Percentiles rank a stretch among this genome's conserved stretches.
These are phyloP conservation scores for Cairneyella variabilis DNA, from an alignment of 495 filamentous ascomycete genomes.

Conservation along the genomic window DNA sequence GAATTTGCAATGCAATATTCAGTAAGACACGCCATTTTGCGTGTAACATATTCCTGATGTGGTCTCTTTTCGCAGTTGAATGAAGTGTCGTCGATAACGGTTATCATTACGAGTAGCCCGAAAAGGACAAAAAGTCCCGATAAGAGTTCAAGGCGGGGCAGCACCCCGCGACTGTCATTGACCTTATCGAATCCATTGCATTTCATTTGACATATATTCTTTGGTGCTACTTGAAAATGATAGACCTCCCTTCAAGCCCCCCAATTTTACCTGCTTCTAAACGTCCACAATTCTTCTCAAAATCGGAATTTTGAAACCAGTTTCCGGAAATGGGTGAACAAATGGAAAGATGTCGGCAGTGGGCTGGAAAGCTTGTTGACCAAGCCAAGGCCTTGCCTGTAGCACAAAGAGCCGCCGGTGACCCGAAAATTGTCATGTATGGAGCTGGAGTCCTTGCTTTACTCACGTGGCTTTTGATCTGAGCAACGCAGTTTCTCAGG, in stretches of 20 bases:
- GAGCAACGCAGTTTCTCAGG: constrained; percentile 11
- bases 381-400: no score
- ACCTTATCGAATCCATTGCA: constrained; percentile 10
- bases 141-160: constrained; percentile 13
- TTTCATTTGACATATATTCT: constrained; percentile 5
- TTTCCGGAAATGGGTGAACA: constrained; percentile 2
- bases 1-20: no score
- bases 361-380: no score
- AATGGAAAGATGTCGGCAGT: no score
- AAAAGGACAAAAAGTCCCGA: constrained; percentile 24
- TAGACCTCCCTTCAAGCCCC: no score
- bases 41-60: constrained; percentile 18
- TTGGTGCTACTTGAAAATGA: not conserved
- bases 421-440: constrained; percentile 14
- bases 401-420: no score
- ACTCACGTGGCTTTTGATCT: constrained; percentile 11
- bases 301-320: not conserved
- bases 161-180: constrained; percentile 11
- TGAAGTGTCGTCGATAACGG: constrained; percentile 10
- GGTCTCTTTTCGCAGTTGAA: constrained; percentile 8
- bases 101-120: constrained; percentile 18
- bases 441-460: constrained; percentile 4
- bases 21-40: no score
- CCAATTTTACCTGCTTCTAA: no score
- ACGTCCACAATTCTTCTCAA: not conserved